Evolutionary conservation across 2,329 filamentous ascomycete species (phyloP), one percentile per base, ranked within the genome.

Genomic region (Pezicula carpinea): DNA sequence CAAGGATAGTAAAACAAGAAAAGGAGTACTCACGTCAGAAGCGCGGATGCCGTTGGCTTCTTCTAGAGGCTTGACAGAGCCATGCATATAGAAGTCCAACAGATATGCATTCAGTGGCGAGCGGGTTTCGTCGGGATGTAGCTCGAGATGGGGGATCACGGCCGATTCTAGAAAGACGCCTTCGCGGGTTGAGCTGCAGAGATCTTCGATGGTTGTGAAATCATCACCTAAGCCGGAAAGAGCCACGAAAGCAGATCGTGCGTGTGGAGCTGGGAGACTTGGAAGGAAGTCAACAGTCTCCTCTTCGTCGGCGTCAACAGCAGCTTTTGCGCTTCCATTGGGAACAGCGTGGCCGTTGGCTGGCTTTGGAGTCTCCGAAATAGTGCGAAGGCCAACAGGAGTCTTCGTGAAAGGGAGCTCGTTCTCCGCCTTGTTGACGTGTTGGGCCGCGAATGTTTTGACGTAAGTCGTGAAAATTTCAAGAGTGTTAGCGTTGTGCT

Each of bases 61-160:
- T 11, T 78, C 76, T 2, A 91, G 67, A 0, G 80, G 75, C 1
- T 71, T 61, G 18, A 82, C 62, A 58, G 84, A 79, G 3, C 85
- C 86, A 56, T 91, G 82, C 64, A 81, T 86, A 72, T 80, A 90
- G 65, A 90, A 92, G 63, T 91, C 85, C 50, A 84, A 80, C 1
- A 91, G 66, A 58, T 87, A 87, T 0, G 82, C 80, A 53, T 88
- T 88, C 50, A 82, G 71, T 0, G 76, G 76, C 11, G 55, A 53
- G 64, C 61, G 7, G 1, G 57, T 70, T 44, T 84, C 77, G 21
- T 80, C 68, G 0, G 79, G 77, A 54, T 77, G 77, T 10, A 88
- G 66, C 5, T 74, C 73, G 4, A 90, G 72, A 59, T 85, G 79
- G 0, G 87, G 87, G 19, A 92, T 79, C 1, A 85, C 82, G 0